Conservation (phyloP, 2,329 filamentous ascomycete genomes). For the Ophiocordyceps camponoti-saundersi region DNA sequence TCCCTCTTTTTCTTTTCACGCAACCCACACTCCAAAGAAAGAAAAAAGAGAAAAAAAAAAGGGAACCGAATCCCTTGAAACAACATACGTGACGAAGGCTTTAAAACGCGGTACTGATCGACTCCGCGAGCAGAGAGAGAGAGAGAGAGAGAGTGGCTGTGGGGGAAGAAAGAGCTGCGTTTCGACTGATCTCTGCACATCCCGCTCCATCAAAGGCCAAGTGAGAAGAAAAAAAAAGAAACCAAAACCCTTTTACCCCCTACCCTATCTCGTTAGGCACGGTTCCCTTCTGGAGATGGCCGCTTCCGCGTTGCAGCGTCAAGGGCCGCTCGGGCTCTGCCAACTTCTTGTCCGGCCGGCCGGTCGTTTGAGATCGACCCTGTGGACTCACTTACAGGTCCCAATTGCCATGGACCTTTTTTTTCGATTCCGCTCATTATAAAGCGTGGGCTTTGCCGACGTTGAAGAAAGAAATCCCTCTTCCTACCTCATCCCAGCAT, state of each 20-base stretch:
- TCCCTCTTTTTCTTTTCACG: too few species aligned
- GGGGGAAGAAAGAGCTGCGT: not conserved
- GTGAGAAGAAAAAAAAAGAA: too few species aligned
- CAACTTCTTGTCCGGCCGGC: not conserved
- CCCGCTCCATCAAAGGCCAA: not conserved
- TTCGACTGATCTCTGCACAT: slow-evolving; percentile 1
- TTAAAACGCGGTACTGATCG: not conserved
- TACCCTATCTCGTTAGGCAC: not conserved
- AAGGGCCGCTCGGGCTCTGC: not conserved
- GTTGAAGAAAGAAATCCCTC: too few species aligned
- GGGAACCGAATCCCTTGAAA: not conserved
- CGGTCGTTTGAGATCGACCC: too few species aligned
- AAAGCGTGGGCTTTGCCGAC: too few species aligned
- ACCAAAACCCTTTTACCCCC: not conserved
- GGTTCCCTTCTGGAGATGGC: not conserved
- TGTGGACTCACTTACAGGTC: too few species aligned
- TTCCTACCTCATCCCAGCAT: too few species aligned
- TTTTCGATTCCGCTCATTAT: too few species aligned
- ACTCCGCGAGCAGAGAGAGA: too few species aligned
- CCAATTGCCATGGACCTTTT: too few species aligned
- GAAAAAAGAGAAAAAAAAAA: not conserved
- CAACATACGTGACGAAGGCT: not conserved
- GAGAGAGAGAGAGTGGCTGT: too few species aligned
- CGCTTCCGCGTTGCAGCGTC: not conserved
- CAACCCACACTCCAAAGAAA: too few species aligned